Conservation (phyloP, 768 basidiomycete genomes). For the Mycena alexandri region DNA sequence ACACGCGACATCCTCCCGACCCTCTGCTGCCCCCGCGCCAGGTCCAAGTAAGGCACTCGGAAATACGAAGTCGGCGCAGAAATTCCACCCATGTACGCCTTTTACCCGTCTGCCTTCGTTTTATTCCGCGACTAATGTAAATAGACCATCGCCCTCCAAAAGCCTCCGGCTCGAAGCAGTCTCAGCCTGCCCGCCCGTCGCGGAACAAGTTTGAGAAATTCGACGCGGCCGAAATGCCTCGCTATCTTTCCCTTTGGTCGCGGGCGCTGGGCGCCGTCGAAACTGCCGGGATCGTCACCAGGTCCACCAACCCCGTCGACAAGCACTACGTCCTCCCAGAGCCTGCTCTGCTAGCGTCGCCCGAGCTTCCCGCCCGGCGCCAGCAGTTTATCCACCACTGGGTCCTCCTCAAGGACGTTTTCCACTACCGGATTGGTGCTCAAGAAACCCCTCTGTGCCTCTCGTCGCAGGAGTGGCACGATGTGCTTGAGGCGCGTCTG, state of each 20-base stretch:
- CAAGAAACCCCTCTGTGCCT: not conserved
- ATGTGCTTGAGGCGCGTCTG: not conserved
- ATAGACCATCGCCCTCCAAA: not conserved
- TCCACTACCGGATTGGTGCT: not conserved
- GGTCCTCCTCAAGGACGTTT: not conserved
- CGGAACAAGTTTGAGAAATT: slow-evolving; percentile 10
- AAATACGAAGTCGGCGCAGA: too few species aligned
- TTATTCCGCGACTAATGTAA: too few species aligned
- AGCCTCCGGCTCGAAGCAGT: not conserved
- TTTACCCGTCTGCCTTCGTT: too few species aligned
- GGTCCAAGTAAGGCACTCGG: too few species aligned
- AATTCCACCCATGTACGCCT: too few species aligned
- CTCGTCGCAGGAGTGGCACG: slow-evolving; percentile 19
- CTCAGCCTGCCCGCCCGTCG: not conserved
- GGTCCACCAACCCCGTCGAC: not conserved
- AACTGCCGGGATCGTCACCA: not conserved
- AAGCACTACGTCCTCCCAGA: slow-evolving; percentile 4
- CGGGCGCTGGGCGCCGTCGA: not conserved
- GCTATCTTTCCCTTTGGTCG: not conserved
- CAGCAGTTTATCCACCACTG: not conserved
- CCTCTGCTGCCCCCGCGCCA: too few species aligned
- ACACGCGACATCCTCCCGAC: not conserved
- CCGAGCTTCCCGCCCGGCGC: not conserved
- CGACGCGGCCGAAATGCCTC: slow-evolving; percentile 2
- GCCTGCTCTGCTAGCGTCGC: slow-evolving; percentile 1